Evolutionary conservation across 192 early-diverging fungal species (phyloP), one percentile per base, ranked within the genome.

Genomic region (Coemansia javaensis): DNA sequence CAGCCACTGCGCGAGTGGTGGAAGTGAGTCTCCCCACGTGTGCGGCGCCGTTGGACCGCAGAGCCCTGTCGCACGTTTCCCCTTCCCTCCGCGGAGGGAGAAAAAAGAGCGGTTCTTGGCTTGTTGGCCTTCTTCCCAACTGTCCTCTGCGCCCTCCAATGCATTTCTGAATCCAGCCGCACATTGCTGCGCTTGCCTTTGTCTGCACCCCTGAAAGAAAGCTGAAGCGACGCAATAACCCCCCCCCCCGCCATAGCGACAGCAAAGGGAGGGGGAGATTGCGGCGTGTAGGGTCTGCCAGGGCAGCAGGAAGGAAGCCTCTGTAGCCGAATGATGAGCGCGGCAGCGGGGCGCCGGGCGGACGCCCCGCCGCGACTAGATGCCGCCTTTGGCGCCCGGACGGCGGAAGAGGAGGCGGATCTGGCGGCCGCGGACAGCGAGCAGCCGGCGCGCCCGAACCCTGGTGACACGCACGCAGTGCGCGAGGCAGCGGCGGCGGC

Each of bases 1-100:
- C 28, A 33, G 23, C 46, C 33, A 18, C 23, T 56, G 31, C 20
- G 13, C 11, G 63, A 74, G 20, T 74, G 70, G 70, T 74, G 70
- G 70, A 66, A 73, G 42, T 62, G 39, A 32, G 20, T 33, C 25
- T 27, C 25, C n/a, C n/a, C n/a, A n/a, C n/a, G n/a, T n/a, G n/a
- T n/a, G n/a, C n/a, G n/a, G n/a, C n/a, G n/a, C n/a, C n/a, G n/a
- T n/a, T n/a, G n/a, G n/a, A n/a, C n/a, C n/a, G n/a, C n/a, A n/a
- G n/a, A n/a, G n/a, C n/a, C n/a, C n/a, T n/a, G n/a, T n/a, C n/a
- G n/a, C n/a, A n/a, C n/a, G n/a, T n/a, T n/a, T n/a, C n/a, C n/a
- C n/a, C n/a, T n/a, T n/a, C n/a, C n/a, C n/a, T n/a, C n/a, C n/a
- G n/a, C n/a, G n/a, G n/a, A n/a, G n/a, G n/a, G n/a, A n/a, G n/a